Base-by-base conservation (phyloP, 176 grass and related monocot genomes). In the Saccharum spontaneum region DNA sequence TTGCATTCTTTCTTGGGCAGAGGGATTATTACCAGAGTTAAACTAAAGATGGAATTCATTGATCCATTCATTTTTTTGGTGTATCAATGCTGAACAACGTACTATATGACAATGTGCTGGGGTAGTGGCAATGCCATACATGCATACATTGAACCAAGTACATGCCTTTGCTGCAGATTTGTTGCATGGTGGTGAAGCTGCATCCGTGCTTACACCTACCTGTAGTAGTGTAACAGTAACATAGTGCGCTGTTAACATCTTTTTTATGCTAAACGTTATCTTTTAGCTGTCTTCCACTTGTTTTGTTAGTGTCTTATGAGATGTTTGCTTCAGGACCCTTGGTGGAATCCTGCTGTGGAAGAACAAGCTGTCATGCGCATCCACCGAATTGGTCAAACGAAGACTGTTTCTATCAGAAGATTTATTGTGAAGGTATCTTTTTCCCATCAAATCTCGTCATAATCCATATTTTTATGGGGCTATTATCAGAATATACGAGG, bases 261-360 rank as follows among this genome's bases (percentile, higher is more conserved):
- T 74, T 55, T 75, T 44, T 67, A 18, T 87, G 70, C 33, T 75
- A 10, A 31, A 2, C 15, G 24, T 11, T 41, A 18, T 11, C 4
- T 40, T 30, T 14, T 45, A 6, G 14, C 20, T 69, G 6, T 61
- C 20, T 10, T 59, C 5, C 5, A 16, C 54, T 79, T 24, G 34
- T 62, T 48, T 48, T 33, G 5, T 54, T 3, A 57, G 41, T 18
- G 10, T 63, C 26, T 74, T 33, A 20, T 80, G 63, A 31, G 52
- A 54, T 71, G 43, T 76, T 80, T 68, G 50, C 33, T 73, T 82
- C 11, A 96, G 97, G 97, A 99, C 78, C 93, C 97, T 76, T 94
- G 93, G 97, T 99, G 97, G 97, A 99, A 99, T 84, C 91, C 90
- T 75, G 97, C 91, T 65, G 97, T 99, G 43, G 97, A 99, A 67